phyloP scores from a whole-genome alignment of 1,284 basidiomycete genomes.

The Lentinus polychrous region DNA sequence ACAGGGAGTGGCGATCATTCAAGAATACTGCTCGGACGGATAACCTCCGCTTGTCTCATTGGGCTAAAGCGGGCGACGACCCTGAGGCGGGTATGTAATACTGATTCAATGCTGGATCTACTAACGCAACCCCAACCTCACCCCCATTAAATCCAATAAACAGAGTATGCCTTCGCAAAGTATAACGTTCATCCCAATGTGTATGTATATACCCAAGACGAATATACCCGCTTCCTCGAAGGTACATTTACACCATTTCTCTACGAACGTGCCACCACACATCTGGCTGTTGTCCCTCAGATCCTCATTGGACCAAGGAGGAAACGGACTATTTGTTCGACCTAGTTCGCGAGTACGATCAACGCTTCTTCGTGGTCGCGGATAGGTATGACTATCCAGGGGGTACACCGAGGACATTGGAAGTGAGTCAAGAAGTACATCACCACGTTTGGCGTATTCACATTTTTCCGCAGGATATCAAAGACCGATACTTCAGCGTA shows the following conservation, averaged over 20 bases:
- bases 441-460: background rate
- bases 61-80: conserved; percentile 57
- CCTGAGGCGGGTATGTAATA: conserved; percentile 42
- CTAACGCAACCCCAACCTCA: background rate
- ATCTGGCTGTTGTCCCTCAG: conserved; percentile 28
- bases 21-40: conserved; percentile 61
- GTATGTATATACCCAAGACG: conserved; percentile 85
- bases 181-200: conserved; percentile 70
- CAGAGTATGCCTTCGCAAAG: conserved; percentile 74
- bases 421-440: conserved; percentile 39
- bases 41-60: conserved; percentile 55
- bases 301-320: conserved; percentile 86
- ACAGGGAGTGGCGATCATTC: conserved; percentile 73
- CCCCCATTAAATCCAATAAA: background rate
- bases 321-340: conserved; percentile 94
- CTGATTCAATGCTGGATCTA: background rate
- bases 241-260: conserved; percentile 35
- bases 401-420: conserved; percentile 53
- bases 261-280: background rate
- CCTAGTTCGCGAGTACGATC: conserved; percentile 78
- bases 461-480: conserved; percentile 67
- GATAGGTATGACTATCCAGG: conserved; percentile 82
- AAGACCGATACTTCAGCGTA: conserved; percentile 91
- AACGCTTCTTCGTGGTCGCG: conserved; percentile 85
- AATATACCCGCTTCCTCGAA: conserved; percentile 79